These are phyloP conservation scores for Trichodelitschia bisporula DNA, from an alignment of 495 filamentous ascomycete genomes.

Conservation along the genomic window DNA sequence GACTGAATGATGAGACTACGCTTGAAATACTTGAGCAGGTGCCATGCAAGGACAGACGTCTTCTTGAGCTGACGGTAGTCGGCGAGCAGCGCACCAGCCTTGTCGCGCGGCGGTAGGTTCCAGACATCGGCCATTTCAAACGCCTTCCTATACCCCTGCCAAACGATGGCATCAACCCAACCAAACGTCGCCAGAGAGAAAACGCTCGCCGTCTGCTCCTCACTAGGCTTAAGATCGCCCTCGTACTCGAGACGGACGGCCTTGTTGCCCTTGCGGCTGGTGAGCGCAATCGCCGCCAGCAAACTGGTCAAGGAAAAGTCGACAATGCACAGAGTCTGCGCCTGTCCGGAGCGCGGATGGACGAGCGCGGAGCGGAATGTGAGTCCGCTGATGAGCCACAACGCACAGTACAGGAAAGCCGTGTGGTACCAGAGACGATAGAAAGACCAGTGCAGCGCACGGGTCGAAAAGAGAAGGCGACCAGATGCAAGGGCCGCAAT, in stretches of 20 bases:
- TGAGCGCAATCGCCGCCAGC: conserved; percentile 47
- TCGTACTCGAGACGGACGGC: conserved; percentile 67
- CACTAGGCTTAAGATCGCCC: conserved; percentile 60
- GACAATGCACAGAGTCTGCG: conserved; percentile 33
- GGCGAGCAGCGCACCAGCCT: conserved; percentile 51
- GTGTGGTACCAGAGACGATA: conserved; percentile 86
- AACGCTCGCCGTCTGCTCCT: conserved; percentile 64
- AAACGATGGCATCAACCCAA: conserved; percentile 79
- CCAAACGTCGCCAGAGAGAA: conserved; percentile 69
- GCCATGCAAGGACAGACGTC: conserved; percentile 55
- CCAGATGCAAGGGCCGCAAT: conserved; percentile 48
- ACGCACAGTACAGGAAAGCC: conserved; percentile 53
- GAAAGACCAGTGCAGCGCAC: too few relatives aligned
- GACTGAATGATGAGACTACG: conserved; percentile 52
- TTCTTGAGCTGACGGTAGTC: conserved; percentile 72
- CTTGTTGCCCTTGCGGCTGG: conserved; percentile 80
- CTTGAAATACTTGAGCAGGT: conserved; percentile 66
- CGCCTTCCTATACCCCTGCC: conserved; percentile 72
- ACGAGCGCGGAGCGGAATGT: conserved; percentile 70
- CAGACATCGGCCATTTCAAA: conserved; percentile 67
- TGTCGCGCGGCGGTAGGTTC: conserved; percentile 74
- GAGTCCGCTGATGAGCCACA: conserved; percentile 54
- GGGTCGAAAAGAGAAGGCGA: conserved; percentile 46
- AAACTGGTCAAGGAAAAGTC: conserved; percentile 54
- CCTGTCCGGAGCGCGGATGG: conserved; percentile 38